Base-by-base conservation (phyloP, 2,329 filamentous ascomycete species). In the Magnaporthiopsis rhizophila region DNA sequence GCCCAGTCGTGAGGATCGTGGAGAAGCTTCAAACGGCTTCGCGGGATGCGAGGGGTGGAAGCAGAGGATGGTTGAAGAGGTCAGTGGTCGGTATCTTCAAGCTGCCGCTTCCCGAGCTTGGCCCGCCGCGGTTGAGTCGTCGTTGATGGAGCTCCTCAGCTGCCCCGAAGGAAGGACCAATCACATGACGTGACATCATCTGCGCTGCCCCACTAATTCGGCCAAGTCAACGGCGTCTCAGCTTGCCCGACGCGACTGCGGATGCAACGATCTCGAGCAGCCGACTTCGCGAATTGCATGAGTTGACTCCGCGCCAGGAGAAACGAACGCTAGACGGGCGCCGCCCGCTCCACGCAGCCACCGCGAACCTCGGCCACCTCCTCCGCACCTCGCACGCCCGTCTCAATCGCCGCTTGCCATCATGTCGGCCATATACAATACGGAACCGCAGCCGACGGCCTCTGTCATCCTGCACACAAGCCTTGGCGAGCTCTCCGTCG, bases 341-440 rank as follows among this genome's bases (percentile, higher is more conserved):
- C 3, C 18, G 45, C 45, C 45, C 7, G 45, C 21, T 24, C 45
- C 9, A 53, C 21, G 45, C 45, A 53, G 21, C 45, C 21, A 11
- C 45, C 45, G 9, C 45, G 7, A 53, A 24, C n/a, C 6, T 24
- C 45, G 18, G 21, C 45, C 2, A 53, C 18, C 38, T 53, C 38
- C 38, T 50, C 45, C 7, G n/a, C n/a, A 21, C n/a, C 6, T 2
- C 18, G 45, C 45, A n/a, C 45, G 21, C 45, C 45, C 45, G 45
- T 45, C 45, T 24, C 45, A 24, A 53, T 53, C 45, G 45, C 21
- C 36, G 15, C 26, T 34, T 26, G 45, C 36, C 38, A 62, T 1
- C 45, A 97, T 98, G 94, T 94, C 92, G 65, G 83, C 90, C 59
- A 88, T 93, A 65, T 98, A 98, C 78, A 96, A 96, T 71, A 91